A percentile compares a stretch with the other conserved stretches of the same genome.
These are phyloP conservation scores for Mycena alexandri DNA, from an alignment of 768 basidiomycete genomes.

Conservation along the genomic window DNA sequence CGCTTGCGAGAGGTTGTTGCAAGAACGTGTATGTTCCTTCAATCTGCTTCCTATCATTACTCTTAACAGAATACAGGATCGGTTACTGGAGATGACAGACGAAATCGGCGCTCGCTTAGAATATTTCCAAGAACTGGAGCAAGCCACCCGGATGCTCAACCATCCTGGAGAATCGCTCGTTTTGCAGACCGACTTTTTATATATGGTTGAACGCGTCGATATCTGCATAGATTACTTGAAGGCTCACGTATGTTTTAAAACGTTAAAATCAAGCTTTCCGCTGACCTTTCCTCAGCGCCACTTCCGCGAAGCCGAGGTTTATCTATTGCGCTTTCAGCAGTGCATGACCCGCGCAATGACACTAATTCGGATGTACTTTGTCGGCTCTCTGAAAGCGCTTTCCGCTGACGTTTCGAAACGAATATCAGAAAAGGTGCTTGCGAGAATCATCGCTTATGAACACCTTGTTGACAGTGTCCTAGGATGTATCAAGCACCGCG, in stretches of 20 bases:
- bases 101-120: conserved; percentile 85
- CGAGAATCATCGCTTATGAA: background rate
- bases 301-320: conserved; percentile 93
- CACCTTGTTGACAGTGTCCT: conserved; percentile 10
- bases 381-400: conserved; percentile 84
- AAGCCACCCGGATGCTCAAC: conserved; percentile 93
- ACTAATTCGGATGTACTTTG: conserved; percentile 96
- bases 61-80: conserved; percentile 64
- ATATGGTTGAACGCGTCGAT: conserved; percentile 96
- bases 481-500: conserved; percentile 86
- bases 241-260: conserved; percentile 76
- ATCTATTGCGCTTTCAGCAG: conserved; percentile 96
- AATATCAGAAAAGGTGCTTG: conserved; percentile 76
- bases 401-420: conserved; percentile 83
- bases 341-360: conserved; percentile 99
- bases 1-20: conserved; percentile 89
- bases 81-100: conserved; percentile 82
- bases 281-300: conserved; percentile 69
- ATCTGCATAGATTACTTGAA: conserved; percentile 94
- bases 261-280: background rate
- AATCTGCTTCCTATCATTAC: conserved; percentile 13
- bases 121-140: conserved; percentile 95
- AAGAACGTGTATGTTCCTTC: conserved; percentile 80
- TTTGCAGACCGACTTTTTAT: conserved; percentile 89
- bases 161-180: conserved; percentile 94